Conservation (phyloP, 129 eudicot genomes). For the Pseudognaphalium luteoalbum region DNA sequence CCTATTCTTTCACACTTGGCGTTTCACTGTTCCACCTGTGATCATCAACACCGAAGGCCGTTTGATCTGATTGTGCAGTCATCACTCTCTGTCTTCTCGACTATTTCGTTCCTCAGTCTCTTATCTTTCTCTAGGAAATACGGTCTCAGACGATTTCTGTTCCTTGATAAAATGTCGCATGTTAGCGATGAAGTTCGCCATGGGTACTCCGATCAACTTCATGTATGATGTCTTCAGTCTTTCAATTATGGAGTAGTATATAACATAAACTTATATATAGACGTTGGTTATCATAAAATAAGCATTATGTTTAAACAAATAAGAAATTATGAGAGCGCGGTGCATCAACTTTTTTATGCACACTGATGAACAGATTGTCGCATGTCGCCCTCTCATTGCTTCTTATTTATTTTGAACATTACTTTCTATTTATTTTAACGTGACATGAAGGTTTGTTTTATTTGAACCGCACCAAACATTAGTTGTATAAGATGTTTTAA, state of each 20-base stretch:
- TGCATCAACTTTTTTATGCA: too few species aligned
- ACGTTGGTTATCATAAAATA: too few species aligned
- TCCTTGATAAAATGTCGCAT: slow-evolving; percentile 57
- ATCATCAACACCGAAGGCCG: slow-evolving; percentile 54
- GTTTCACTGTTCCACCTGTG: slow-evolving; percentile 56
- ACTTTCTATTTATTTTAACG: too few species aligned
- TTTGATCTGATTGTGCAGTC: slow-evolving; percentile 57
- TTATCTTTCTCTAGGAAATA: slow-evolving; percentile 47
- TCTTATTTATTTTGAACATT: too few species aligned
- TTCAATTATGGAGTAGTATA: background rate
- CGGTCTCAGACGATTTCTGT: slow-evolving; percentile 59
- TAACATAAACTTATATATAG: too few species aligned
- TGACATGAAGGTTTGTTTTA: too few species aligned
- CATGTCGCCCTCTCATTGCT: too few species aligned
- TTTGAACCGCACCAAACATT: too few species aligned
- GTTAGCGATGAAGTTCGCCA: slow-evolving; percentile 58
- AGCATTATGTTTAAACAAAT: too few species aligned
- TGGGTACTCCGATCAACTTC: slow-evolving; percentile 60
- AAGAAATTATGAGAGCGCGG: too few species aligned
- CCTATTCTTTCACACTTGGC: slow-evolving; percentile 63
- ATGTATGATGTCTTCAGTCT: slow-evolving; percentile 38
- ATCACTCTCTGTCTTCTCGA: slow-evolving; percentile 52
- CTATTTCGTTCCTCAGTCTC: slow-evolving; percentile 58
- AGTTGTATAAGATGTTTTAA: background rate
- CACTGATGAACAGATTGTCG: too few species aligned